phyloP scores from a whole-genome alignment of 2,329 filamentous ascomycete genomes.

The Xylariaceae sp. region DNA sequence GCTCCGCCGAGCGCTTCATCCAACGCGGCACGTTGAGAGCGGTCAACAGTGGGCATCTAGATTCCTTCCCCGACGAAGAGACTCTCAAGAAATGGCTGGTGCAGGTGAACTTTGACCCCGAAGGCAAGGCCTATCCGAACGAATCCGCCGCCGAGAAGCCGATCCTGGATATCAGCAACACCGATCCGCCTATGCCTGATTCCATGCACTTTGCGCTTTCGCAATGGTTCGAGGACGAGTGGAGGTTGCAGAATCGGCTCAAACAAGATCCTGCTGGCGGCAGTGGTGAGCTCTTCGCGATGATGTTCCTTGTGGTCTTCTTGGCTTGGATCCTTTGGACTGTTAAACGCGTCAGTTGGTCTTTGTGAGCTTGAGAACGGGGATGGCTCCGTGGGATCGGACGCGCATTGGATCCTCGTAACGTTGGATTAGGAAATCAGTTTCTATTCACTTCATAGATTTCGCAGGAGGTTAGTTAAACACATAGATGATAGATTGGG shows the following conservation, averaged over 20 bases:
- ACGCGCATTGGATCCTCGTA: no score
- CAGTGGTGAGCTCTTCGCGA: background rate
- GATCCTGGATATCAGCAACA: background rate
- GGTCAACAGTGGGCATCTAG: background rate
- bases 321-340: background rate
- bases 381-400: background rate
- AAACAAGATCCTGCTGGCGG: background rate
- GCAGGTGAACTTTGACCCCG: constrained; percentile 9
- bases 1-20: constrained; percentile 20
- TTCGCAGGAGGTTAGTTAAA: no score
- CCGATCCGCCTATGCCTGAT: background rate
- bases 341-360: background rate
- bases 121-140: constrained; percentile 10
- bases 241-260: background rate
- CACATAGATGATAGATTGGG: no score
- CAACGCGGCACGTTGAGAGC: constrained; percentile 14
- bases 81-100: constrained; percentile 7
- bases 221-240: constrained; percentile 18
- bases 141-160: background rate
- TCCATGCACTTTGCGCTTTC: constrained; percentile 2
- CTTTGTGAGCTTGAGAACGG: background rate
- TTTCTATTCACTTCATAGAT: no score
- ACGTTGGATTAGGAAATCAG: background rate
- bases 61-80: background rate
- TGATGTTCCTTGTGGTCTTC: background rate